Evolutionary conservation across 1,284 basidiomycete genomes (phyloP), one percentile per base, ranked within the genome.

Genomic region (Trametes pubescens): DNA sequence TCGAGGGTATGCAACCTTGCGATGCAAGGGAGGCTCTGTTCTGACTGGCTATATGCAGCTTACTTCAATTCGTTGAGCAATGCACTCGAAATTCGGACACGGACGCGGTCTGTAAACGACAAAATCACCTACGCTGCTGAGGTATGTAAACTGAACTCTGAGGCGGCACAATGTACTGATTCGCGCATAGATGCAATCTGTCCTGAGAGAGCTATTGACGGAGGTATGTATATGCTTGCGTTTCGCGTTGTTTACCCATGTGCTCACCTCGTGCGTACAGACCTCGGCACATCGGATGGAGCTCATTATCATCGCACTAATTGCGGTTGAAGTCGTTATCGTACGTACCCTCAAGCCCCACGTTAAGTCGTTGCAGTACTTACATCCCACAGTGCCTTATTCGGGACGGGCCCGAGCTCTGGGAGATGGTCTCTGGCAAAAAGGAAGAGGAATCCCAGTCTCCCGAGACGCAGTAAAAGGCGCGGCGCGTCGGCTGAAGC

Each of bases 81-180:
- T 59, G 94, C 94, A 16, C 81, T 96, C 46, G 95, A 97, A 73
- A 89, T 97, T 67, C 90, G 88, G 72, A 81, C 87, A 40, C 85
- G 95, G 32, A 93, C 93, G 3, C 84, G 87, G 38, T 87, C 90
- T 0, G 86, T 96, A 59, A 96, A 96, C 74, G 92, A 94, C 72
- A 96, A 96, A 75, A 95, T 96, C 63, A 95, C 94, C 14, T 96
- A 97, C 77, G 94, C 95, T 9, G 91, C 92, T 14, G 95, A 97
- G 80, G 89, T 90, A 35, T 76, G 83, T 59, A 1, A 54, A 59
- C 61, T 29, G 59, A 66, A 8, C 52, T 48, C 4, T 56, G 44
- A 48, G 43, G 53, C 46, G 4, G 21, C 46, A 64, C 55, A 53
- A 51, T 16, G 9, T 47, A 2, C 53, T 57, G 24, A 62, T 18